These are phyloP conservation scores for Emergomyces pasteurianus DNA, from an alignment of 2,329 filamentous ascomycete genomes.

Conservation along the genomic window DNA sequence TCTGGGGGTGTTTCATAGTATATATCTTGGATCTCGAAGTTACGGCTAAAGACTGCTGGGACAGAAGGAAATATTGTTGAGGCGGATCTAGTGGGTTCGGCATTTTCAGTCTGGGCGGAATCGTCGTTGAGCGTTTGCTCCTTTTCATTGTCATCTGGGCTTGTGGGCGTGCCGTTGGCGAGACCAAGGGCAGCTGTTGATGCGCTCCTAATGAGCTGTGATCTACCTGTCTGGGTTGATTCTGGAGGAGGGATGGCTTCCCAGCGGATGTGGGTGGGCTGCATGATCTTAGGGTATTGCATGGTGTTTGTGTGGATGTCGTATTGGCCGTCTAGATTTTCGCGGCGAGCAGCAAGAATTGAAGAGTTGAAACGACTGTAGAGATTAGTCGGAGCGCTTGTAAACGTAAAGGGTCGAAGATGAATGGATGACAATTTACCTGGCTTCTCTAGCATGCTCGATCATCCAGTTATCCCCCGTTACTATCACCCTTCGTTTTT, in stretches of 20 bases:
- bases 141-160: slow-evolving; percentile 1
- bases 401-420: too few species aligned
- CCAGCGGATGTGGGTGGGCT: slow-evolving; percentile 76
- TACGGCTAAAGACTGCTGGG: slow-evolving; percentile 46
- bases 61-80: slow-evolving; percentile 41
- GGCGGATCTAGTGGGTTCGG: slow-evolving; percentile 6
- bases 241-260: slow-evolving; percentile 51
- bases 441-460: slow-evolving; percentile 83
- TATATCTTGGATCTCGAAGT: slow-evolving; percentile 52
- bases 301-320: slow-evolving; percentile 89
- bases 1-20: slow-evolving; percentile 32
- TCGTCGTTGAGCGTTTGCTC: slow-evolving; percentile 9
- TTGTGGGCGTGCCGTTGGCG: slow-evolving; percentile 19
- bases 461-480: slow-evolving; percentile 95
- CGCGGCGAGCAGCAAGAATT: slow-evolving; percentile 55
- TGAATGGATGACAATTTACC: slow-evolving; percentile 40
- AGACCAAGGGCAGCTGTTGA: slow-evolving; percentile 20
- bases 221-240: slow-evolving; percentile 13
- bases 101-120: slow-evolving; percentile 8
- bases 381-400: slow-evolving; percentile 10
- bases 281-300: slow-evolving; percentile 77
- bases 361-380: slow-evolving; percentile 70
- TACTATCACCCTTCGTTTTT: slow-evolving; percentile 75
- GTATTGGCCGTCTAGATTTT: slow-evolving; percentile 67
- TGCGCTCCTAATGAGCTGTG: slow-evolving; percentile 21